Evolutionary conservation across 306 rosid species (phyloP).

Genomic region (Senna tora): DNA sequence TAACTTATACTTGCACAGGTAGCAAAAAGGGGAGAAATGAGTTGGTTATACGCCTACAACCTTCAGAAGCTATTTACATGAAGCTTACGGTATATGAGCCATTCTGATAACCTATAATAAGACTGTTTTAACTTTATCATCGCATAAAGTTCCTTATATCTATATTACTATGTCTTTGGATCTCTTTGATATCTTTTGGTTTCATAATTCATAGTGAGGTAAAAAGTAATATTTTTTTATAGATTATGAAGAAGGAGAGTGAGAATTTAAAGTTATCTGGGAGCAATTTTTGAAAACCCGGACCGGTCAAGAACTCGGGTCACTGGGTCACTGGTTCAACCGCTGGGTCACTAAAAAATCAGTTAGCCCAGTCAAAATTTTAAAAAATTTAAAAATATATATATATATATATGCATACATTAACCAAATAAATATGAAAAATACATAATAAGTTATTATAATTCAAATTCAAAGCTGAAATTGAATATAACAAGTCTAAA

Average conservation of each 20-base stretch:
- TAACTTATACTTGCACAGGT: slow-evolving; percentile 50
- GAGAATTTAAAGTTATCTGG: not conserved
- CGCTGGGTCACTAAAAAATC: no score
- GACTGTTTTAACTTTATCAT: slow-evolving; percentile 30
- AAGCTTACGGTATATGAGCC: slow-evolving; percentile 65
- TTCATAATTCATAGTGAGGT: not conserved
- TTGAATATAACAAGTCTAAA: no score
- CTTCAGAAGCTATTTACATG: slow-evolving; percentile 89
- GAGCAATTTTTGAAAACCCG: no score
- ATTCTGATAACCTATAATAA: slow-evolving; percentile 20
- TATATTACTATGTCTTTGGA: not conserved
- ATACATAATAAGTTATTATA: no score
- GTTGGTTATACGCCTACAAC: slow-evolving; percentile 85
- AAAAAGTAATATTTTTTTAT: not conserved
- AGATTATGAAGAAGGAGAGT: not conserved
- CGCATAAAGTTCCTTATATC: not conserved
- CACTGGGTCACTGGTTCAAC: no score
- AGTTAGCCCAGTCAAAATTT: no score
- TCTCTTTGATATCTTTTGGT: not conserved
- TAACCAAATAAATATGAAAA: no score
- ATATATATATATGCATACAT: no score
- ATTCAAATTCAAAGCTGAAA: no score
- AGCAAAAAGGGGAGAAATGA: slow-evolving; percentile 86
- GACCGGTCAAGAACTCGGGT: no score
- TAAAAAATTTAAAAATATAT: no score